phyloP scores from a whole-genome alignment of 2,329 filamentous ascomycete genomes.

The Peltaster fructicola region DNA sequence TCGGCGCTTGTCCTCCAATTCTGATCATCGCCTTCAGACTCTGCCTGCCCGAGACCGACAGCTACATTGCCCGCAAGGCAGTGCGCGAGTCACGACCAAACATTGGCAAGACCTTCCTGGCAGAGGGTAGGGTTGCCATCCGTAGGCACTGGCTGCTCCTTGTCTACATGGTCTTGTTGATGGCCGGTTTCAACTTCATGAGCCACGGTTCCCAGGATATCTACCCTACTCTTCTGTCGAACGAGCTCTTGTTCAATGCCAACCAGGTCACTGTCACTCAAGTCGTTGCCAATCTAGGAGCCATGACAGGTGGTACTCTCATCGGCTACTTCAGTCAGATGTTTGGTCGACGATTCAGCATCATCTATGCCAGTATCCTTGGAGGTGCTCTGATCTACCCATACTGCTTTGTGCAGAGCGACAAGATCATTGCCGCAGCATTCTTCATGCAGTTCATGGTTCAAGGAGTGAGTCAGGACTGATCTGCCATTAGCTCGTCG shows the following conservation, averaged over 20 bases:
- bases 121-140: constrained; percentile 62
- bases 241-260: constrained; percentile 36
- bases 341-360: constrained; percentile 30
- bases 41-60: constrained; percentile 59
- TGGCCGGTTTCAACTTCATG: constrained; percentile 90
- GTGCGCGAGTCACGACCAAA: constrained; percentile 43
- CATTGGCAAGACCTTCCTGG: constrained; percentile 49
- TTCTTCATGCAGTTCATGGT: constrained; percentile 53
- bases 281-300: constrained; percentile 33
- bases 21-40: constrained; percentile 67
- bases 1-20: constrained; percentile 62
- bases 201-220: constrained; percentile 54
- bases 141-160: constrained; percentile 66
- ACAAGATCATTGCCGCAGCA: constrained; percentile 55
- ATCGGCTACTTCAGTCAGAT: constrained; percentile 29
- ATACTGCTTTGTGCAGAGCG: constrained; percentile 50
- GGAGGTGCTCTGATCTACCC: constrained; percentile 70
- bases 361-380: constrained; percentile 33
- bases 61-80: constrained; percentile 49
- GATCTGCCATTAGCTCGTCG: too few species aligned
- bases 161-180: constrained; percentile 65
- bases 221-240: constrained; percentile 43
- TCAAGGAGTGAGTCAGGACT: too few species aligned
- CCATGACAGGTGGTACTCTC: constrained; percentile 28
- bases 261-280: constrained; percentile 31